Evolutionary conservation across 2,329 filamentous ascomycete genomes (phyloP), one percentile per base, ranked within the genome.

Genomic region (Epichloe elymi): DNA sequence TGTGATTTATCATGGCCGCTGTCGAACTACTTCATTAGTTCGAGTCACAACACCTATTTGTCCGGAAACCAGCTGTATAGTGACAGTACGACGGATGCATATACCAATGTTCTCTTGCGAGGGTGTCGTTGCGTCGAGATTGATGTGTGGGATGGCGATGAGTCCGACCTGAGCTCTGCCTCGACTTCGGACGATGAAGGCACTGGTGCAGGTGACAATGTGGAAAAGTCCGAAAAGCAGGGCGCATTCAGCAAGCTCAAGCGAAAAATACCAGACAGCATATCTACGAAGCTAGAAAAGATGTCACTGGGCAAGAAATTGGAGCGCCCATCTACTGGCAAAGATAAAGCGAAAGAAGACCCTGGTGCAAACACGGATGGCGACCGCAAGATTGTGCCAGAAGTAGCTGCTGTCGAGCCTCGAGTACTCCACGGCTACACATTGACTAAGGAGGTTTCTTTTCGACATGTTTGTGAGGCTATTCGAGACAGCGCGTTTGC

Each of bases 11-110:
- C 88, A 48, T 85, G 82, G 60, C 90, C 90, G 0, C 70, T 96
- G 55, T 86, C 88, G 53, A 89, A 88, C 68, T 96, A 96, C 68
- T 95, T 88, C 68, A 88, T 96, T 63, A 94, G 85, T 55, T 95
- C 88, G 59, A 95, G 89, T 51, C 90, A 96, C 74, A 96, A 96
- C 68, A 96, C 90, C 0, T 96, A 96, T 59, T 78, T 96, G 20
- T 80, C 89, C 1, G 90, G 90, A 23, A 86, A 91, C 63, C 90
- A 96, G 70, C 80, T 95, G 14, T 88, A 80, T 54, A 91, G 88
- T 58, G 81, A 85, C 54, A 93, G 88, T 49, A 94, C 89, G 63
- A 88, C 88, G 0, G 86, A 89, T 57, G 86, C 87, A 2, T 96
- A 96, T 71, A 88, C 88, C 57, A 83, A 83, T 48, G 88, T 90